These are phyloP conservation scores for Tuber calosporum DNA, from an alignment of 495 filamentous ascomycete genomes.

Conservation along the genomic window DNA sequence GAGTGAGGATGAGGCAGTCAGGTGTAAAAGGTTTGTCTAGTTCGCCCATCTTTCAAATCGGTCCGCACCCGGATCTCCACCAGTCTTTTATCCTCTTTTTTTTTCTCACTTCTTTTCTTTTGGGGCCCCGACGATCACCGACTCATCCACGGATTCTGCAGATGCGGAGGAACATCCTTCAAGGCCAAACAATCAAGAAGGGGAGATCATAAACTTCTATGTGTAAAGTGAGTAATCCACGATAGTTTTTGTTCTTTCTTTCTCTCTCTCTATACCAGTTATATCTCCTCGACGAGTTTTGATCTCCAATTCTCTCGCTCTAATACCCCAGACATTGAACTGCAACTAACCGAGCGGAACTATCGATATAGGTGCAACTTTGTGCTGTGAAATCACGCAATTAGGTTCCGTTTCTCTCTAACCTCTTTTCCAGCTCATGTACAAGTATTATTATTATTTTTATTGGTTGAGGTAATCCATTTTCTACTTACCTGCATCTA, in stretches of 20 bases:
- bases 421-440: constrained; percentile 7
- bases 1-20: constrained; percentile 36
- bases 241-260: constrained; percentile 5
- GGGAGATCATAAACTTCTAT: constrained; percentile 40
- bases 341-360: constrained; percentile 19
- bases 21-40: constrained; percentile 31
- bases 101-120: neutral
- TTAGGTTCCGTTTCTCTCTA: neutral
- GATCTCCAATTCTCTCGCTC: constrained; percentile 23
- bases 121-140: neutral
- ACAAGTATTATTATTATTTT: too few relatives aligned
- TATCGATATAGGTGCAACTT: constrained; percentile 31
- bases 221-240: constrained; percentile 33
- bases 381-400: constrained; percentile 19
- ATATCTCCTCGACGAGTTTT: constrained; percentile 2
- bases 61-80: neutral
- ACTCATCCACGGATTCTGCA: constrained; percentile 12
- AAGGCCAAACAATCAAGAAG: constrained; percentile 41
- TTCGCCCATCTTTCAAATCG: neutral
- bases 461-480: constrained; percentile 22
- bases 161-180: constrained; percentile 39
- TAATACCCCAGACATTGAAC: constrained; percentile 2
- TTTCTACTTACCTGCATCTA: neutral
- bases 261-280: neutral
- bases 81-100: constrained; percentile 11